Percentiles rank a stretch among this genome's conserved stretches.
phyloP scores from a whole-genome alignment of 192 early-diverging fungal species.

The Coemansia sp. region DNA sequence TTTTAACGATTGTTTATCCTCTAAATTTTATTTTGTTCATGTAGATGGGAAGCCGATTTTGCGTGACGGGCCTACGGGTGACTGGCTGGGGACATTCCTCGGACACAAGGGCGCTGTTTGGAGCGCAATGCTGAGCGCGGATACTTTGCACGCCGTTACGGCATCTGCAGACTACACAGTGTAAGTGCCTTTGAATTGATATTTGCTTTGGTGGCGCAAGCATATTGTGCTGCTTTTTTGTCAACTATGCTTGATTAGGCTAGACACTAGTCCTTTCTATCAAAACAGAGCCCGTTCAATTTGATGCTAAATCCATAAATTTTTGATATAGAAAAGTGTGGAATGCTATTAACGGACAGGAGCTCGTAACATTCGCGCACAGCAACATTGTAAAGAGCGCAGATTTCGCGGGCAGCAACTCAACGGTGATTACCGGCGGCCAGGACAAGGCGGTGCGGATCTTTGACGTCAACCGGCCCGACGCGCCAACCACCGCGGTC shows the following conservation, averaged over 20 bases:
- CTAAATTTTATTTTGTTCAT: background rate
- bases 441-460: slow-evolving; percentile 79
- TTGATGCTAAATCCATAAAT: no score
- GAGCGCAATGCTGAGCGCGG: slow-evolving; percentile 75
- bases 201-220: background rate
- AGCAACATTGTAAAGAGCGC: slow-evolving; percentile 80
- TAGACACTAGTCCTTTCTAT: no score
- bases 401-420: slow-evolving; percentile 70
- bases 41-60: slow-evolving; percentile 83
- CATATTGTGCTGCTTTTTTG: no score
- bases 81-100: slow-evolving; percentile 90
- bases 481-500: slow-evolving; percentile 25
- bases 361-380: slow-evolving; percentile 69
- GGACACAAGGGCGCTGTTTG: slow-evolving; percentile 94
- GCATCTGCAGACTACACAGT: slow-evolving; percentile 93
- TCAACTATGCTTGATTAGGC: no score
- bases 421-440: slow-evolving; percentile 76
- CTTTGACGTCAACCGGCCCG: slow-evolving; percentile 67
- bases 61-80: slow-evolving; percentile 82
- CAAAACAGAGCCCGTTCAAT: no score
- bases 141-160: slow-evolving; percentile 80
- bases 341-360: slow-evolving; percentile 78
- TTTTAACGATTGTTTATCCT: background rate
- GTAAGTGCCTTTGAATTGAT: no score
- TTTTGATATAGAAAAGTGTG: slow-evolving; percentile 84